These are phyloP conservation scores for Kodamaea kakaduensis DNA, from an alignment of 805 yeast species.

Conservation along the genomic window DNA sequence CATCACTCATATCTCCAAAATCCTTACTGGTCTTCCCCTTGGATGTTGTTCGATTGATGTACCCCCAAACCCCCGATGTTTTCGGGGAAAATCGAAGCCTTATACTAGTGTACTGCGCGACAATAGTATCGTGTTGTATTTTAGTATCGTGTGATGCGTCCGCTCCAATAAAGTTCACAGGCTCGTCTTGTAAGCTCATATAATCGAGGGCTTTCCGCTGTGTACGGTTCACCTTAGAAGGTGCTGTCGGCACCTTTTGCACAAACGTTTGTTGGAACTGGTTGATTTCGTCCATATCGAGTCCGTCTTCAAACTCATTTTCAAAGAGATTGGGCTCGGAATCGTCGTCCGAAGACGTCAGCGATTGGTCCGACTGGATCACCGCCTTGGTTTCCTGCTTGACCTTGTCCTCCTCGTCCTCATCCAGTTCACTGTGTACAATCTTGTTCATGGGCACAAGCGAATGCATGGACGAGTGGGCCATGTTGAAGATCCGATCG, in stretches of 20 bases:
- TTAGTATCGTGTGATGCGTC: slow-evolving; percentile 13
- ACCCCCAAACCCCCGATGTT: slow-evolving; percentile 27
- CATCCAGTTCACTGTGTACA: slow-evolving; percentile 23
- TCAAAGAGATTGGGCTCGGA: slow-evolving; percentile 5
- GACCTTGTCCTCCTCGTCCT: slow-evolving; percentile 14
- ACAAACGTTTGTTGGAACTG: slow-evolving; percentile 31
- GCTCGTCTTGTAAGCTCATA: slow-evolving; percentile 22
- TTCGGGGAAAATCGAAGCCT: slow-evolving; percentile 29
- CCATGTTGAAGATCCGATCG: slow-evolving; percentile 12
- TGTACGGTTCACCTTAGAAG: slow-evolving; percentile 22
- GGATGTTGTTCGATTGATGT: slow-evolving; percentile 13
- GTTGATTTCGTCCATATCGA: slow-evolving; percentile 23
- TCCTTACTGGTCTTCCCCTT: background rate
- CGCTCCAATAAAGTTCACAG: slow-evolving; percentile 6
- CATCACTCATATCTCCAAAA: background rate
- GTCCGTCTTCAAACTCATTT: slow-evolving; percentile 7
- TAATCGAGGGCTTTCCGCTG: slow-evolving; percentile 36
- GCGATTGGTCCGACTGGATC: slow-evolving; percentile 1
- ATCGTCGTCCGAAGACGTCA: slow-evolving; percentile 1
- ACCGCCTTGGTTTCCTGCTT: slow-evolving; percentile 8
- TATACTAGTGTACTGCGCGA: slow-evolving; percentile 34
- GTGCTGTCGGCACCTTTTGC: slow-evolving; percentile 14
- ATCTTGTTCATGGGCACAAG: slow-evolving; percentile 12
- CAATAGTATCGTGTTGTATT: slow-evolving; percentile 36
- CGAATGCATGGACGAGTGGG: slow-evolving; percentile 17